Base-by-base conservation (phyloP, 495 filamentous ascomycete genomes). In the Pseudomonodictys pantanalensis region DNA sequence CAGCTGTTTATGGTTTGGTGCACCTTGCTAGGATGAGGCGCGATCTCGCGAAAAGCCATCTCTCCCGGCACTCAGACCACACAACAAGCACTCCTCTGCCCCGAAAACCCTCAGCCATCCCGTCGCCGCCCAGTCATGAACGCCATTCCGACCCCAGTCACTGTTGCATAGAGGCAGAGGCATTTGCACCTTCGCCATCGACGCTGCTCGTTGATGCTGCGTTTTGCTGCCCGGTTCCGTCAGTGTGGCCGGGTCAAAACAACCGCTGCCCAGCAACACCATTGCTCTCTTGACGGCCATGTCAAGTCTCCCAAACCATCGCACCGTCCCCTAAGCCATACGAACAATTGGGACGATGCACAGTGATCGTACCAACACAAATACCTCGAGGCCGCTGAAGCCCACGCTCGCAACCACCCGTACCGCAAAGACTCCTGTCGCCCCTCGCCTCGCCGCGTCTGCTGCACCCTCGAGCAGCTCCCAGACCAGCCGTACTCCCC, bases 391-490 rank as follows among this genome's bases (percentile, higher is more conserved):
- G 42, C 70, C 69, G 3, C 51, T 73, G 30, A 69, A 68, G 65
- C 73, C 73, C 26, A 64, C 72, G 1, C 64, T 74, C 25, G 71
- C 73, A 26, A 60, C 69, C 28, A 72, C 53, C 51, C 65, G 71
- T 22, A 66, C 60, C 26, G 64, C 66, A 12, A 69, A 69, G 38
- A 52, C 67, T 2, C 71, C 72, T 29, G 45, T 72, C n/a, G 69
- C 72, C 22, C 73, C 72, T 2, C 64, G 70, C 44, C 62, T 74
- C 24, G 70, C 72, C 11, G 54, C 61, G 26, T 60, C 61, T 8
- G 54, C 48, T 11, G 66, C 58, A 53, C 44, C 68, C 6, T 47
- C 50, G 17, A 67, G 25, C 51, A 57, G 56, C 41, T 45, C 66
- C 6, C 42, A 52, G 12, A 12, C 64, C 28, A 52, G 52, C 29